Evolutionary conservation across 495 filamentous ascomycete species (phyloP).

Genomic region (Hypomontagnella submonticulosa): DNA sequence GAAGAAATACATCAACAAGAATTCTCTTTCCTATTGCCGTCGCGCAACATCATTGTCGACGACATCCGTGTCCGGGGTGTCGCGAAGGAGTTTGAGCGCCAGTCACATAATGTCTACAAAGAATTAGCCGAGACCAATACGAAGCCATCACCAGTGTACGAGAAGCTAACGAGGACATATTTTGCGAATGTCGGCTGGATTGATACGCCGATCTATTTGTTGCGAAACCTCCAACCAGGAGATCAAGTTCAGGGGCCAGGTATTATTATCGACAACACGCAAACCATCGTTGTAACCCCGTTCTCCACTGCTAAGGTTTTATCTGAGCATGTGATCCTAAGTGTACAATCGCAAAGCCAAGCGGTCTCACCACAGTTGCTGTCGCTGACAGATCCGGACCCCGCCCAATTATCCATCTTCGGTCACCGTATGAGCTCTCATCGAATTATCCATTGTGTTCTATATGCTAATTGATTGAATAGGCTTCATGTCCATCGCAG

Average conservation of each 20-base stretch:
- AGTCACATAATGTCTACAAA: conserved; percentile 32
- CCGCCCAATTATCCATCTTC: conserved; percentile 47
- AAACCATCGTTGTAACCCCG: conserved; percentile 42
- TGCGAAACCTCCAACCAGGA: conserved; percentile 30
- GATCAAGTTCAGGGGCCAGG: conserved; percentile 36
- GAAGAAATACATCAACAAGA: conserved; percentile 60
- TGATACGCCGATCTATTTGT: conserved; percentile 37
- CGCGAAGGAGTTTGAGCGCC: conserved; percentile 28
- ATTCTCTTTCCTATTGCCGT: conserved; percentile 63
- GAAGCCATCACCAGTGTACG: conserved; percentile 1
- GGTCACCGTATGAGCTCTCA: conserved; percentile 31
- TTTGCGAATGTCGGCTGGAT: conserved; percentile 31
- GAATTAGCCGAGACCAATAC: conserved; percentile 14
- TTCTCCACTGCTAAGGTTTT: conserved; percentile 39
- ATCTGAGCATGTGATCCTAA: conserved; percentile 40
- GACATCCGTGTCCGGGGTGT: conserved; percentile 61
- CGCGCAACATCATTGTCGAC: conserved; percentile 61
- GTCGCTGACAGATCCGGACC: conserved; percentile 33
- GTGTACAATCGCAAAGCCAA: conserved; percentile 13
- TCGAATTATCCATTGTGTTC: not conserved
- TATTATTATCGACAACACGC: conserved; percentile 45
- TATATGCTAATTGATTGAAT: not conserved
- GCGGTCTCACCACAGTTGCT: conserved; percentile 8
- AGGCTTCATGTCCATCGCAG: conserved; percentile 56
- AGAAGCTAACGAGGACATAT: conserved; percentile 28